Percentiles rank a stretch among this genome's conserved stretches.
Conservation (phyloP, 306 rosid genomes). For the Hippophae rhamnoides region DNA sequence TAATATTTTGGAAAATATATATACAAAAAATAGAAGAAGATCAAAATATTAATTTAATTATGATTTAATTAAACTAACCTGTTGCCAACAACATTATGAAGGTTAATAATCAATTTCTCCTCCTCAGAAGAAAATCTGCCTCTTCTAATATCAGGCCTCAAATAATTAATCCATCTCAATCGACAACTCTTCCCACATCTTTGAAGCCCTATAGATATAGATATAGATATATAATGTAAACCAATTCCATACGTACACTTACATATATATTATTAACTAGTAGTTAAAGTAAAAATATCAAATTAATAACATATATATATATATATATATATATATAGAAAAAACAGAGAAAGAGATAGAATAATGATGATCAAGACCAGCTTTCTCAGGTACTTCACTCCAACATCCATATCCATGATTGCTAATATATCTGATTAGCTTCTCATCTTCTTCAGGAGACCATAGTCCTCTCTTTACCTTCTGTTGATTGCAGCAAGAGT, state of each 20-base stretch:
- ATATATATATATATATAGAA: no score
- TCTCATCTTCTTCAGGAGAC: slow-evolving; percentile 93
- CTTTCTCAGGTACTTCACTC: slow-evolving; percentile 93
- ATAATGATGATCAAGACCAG: slow-evolving; percentile 24
- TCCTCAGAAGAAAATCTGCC: slow-evolving; percentile 84
- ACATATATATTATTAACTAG: no score
- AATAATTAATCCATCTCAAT: slow-evolving; percentile 81
- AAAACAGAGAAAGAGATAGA: no score
- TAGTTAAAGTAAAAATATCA: no score
- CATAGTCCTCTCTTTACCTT: slow-evolving; percentile 92
- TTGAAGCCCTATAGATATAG: slow-evolving; percentile 53
- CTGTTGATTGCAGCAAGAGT: slow-evolving; percentile 86
- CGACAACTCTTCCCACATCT: slow-evolving; percentile 92
- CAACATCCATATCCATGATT: slow-evolving; percentile 87
- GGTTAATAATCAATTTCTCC: slow-evolving; percentile 75
- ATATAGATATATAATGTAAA: background rate
- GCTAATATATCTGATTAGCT: slow-evolving; percentile 68
- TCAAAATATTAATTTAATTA: no score
- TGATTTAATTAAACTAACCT: slow-evolving; percentile 28
- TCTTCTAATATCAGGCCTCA: slow-evolving; percentile 88
- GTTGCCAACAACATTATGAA: slow-evolving; percentile 85
- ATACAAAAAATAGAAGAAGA: no score
- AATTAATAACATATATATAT: no score
- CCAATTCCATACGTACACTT: background rate
- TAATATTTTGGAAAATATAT: no score